Evolutionary conservation across 83 land plant genomes (phyloP), one percentile per base, ranked within the genome.

Genomic region (Larix sibirica): DNA sequence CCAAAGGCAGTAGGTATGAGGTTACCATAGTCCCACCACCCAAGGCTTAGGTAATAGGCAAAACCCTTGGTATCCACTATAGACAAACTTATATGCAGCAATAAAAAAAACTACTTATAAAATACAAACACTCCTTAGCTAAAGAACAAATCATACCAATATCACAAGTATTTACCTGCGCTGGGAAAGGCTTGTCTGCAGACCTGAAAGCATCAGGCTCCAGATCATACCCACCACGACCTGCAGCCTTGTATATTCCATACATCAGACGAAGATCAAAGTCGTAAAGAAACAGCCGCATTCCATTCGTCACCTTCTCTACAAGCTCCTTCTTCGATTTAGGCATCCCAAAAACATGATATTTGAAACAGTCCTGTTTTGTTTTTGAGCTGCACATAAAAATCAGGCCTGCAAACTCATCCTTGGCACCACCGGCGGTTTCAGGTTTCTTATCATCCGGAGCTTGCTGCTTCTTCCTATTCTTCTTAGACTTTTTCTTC

Each of bases 261-360:
- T 93, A 90, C 18, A 93, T 88, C 56, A 93, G 80, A 82, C 84
- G 91, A 79, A 87, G 64, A 65, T 89, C 87, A 87, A 90, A 85
- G 65, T 93, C 95, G 84, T 74, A 93, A 36, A 93, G 79, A 69
- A 90, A 93, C 0, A 93, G 84, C 80, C 71, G 89, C 31, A 85
- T 69, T 16, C 87, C 88, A 4, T 82, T 83, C 79, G 86, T 90
- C 42, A 93, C 86, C 66, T 83, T 87, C 77, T 77, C 84, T 2
- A 93, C 91, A 17, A 85, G 69, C 9, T 89, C 88, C 26, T 74
- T 56, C 73, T 81, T 89, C 4, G 83, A 81, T n/a, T 33, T 64
- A 23, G 95, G 95, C 21, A 93, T 82, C 33, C 95, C 95, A 86
- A 93, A 91, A 1, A 93, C 91, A 61, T 90, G 83, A 47, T 89